A percentile compares a stretch with the other conserved stretches of the same genome.
Conservation (phyloP, 2,329 filamentous ascomycete genomes). For the Paradendryphiella salina region DNA sequence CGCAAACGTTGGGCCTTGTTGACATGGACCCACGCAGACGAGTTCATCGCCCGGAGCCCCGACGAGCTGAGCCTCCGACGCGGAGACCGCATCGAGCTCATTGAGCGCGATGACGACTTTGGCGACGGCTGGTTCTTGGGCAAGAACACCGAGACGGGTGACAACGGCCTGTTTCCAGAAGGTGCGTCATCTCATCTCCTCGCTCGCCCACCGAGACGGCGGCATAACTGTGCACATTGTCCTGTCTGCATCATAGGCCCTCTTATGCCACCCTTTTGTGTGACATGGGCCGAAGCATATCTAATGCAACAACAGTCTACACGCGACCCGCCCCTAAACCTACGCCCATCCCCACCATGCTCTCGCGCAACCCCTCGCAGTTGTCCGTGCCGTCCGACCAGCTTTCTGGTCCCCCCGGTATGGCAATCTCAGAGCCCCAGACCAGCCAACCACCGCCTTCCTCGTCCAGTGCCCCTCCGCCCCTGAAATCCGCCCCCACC, state of each 20-base stretch:
- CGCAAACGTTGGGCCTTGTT: not conserved
- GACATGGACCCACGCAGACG: constrained; percentile 61
- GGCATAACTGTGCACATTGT: not conserved
- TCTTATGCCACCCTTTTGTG: not conserved
- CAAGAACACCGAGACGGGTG: constrained; percentile 71
- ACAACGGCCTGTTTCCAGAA: constrained; percentile 80
- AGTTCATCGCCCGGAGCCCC: constrained; percentile 86
- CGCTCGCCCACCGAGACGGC: not conserved
- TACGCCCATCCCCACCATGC: constrained; percentile 33
- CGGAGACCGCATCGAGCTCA: constrained; percentile 79
- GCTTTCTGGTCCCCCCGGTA: constrained; percentile 17
- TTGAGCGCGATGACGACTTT: constrained; percentile 86
- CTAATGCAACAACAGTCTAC: constrained; percentile 57
- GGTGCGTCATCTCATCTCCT: constrained; percentile 55
- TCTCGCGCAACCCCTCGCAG: constrained; percentile 38
- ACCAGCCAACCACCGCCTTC: constrained; percentile 22
- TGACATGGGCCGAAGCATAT: not conserved
- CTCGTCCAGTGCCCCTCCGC: constrained; percentile 17
- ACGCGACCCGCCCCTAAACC: constrained; percentile 61
- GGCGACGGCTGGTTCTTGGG: constrained; percentile 85
- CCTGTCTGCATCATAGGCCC: not conserved
- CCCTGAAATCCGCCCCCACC: constrained; percentile 25
- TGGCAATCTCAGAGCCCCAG: constrained; percentile 25
- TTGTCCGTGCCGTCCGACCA: constrained; percentile 19
- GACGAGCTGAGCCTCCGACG: constrained; percentile 90